Evolutionary conservation across 148 eudicot species (phyloP).

Genomic region (Polygonum aviculare): DNA sequence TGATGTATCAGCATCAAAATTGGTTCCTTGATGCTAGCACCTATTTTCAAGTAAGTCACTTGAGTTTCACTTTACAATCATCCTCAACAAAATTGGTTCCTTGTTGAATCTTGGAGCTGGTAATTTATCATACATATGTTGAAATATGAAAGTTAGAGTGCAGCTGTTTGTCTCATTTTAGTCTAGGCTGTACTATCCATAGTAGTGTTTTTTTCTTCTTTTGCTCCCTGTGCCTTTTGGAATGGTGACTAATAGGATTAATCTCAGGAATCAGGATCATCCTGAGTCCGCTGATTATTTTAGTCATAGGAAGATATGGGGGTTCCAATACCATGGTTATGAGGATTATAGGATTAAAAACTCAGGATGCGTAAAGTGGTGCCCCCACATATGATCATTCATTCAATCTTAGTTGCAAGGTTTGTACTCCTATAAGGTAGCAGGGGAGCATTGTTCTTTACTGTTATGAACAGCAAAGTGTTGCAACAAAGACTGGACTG

Average conservation of each 20-base stretch:
- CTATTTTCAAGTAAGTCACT: conserved; percentile 29
- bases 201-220: neutral
- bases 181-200: neutral
- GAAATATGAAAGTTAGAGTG: too few species aligned
- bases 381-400: neutral
- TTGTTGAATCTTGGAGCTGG: too few species aligned
- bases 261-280: neutral
- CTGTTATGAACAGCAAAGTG: neutral
- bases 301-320: neutral
- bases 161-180: neutral
- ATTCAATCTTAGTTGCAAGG: neutral
- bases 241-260: neutral
- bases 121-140: neutral
- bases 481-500: neutral
- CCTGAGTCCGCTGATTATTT: neutral
- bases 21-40: conserved; percentile 19
- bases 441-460: too few species aligned
- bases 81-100: too few species aligned
- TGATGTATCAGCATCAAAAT: conserved; percentile 19
- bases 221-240: neutral
- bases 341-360: neutral
- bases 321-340: neutral
- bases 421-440: too few species aligned
- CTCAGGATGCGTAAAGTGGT: neutral
- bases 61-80: conserved; percentile 9